Base-by-base conservation (phyloP, 208 protist genomes). In the Phytomonas francai region DNA sequence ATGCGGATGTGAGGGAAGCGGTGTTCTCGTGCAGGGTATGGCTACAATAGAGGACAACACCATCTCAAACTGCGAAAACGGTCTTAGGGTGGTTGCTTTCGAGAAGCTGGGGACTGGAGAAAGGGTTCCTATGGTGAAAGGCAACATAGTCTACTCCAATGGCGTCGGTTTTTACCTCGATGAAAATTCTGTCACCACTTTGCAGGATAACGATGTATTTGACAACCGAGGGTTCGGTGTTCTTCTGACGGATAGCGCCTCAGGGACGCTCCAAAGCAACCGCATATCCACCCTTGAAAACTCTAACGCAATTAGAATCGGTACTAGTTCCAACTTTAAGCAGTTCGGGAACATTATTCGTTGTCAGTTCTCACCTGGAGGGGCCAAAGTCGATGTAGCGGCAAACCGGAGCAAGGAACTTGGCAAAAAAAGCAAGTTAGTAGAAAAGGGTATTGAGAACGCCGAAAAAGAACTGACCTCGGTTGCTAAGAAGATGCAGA, bases 331-430 rank as follows among this genome's bases (percentile, higher is more conserved):
- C n/a, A 73, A 74, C 1, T 31, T 91, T 3, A 91, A 86, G 76
- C 56, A 78, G 22, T 32, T 72, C 25, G 71, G 76, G 30, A 95
- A 95, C 79, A 76, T 74, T 7, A 88, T 93, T 31, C 83, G 85
- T 63, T 91, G 93, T 68, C 87, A 93, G 76, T 93, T 95, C 70
- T 93, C 90, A n/a, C 90, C 90, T 0, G 84, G 45, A 0, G 45
- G 45, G 19, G 45, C 16, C 45, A 54, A 54, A 19, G 45, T 54
- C 16, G 45, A 54, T 22, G 22, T 54, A 0, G 45, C 45, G 22
- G 45, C 45, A 5, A 54, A 54, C 19, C 45, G 45, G 19, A 54
- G 45, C 25, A 54, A 54, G 45, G 45, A 54, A 54, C 1, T 54
- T 25, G 45, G 11, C 1, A 54, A 54, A 25, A 54, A 54, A 54